A percentile compares a stretch with the other conserved stretches of the same genome.
Conservation (phyloP, 306 rosid genomes). For the Ormosia emarginata region DNA sequence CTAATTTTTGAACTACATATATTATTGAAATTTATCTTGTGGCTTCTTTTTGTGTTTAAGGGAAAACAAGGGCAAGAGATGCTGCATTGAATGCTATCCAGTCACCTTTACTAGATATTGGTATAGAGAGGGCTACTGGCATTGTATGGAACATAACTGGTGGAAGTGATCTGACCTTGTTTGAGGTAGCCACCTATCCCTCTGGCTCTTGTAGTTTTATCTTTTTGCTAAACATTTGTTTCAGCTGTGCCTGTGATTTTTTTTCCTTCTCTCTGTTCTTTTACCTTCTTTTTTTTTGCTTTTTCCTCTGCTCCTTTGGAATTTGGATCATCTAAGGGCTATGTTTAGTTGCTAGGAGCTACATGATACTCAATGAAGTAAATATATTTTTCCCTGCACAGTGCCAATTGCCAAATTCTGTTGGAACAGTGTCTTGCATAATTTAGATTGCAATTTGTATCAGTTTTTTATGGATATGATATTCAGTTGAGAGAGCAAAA, state of each 20-base stretch:
- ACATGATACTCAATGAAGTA: background rate
- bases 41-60: constrained; percentile 45
- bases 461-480: background rate
- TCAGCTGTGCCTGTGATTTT: background rate
- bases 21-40: constrained; percentile 13
- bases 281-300: background rate
- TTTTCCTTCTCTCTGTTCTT: background rate
- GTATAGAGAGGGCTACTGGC: constrained; percentile 99
- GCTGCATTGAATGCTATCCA: constrained; percentile 99
- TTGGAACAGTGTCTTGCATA: background rate
- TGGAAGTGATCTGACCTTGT: constrained; percentile 91
- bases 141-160: constrained; percentile 99
- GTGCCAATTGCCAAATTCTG: background rate
- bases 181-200: constrained; percentile 58
- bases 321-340: constrained; percentile 6
- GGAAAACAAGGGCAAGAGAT: constrained; percentile 98
- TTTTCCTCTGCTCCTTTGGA: background rate
- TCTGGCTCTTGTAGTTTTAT: background rate
- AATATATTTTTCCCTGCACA: background rate
- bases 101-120: constrained; percentile 93
- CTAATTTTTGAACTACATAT: background rate
- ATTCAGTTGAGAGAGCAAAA: background rate
- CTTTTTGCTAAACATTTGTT: constrained; percentile 6
- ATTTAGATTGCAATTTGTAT: background rate
- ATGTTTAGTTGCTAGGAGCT: background rate